A percentile compares a stretch with the other conserved stretches of the same genome.
phyloP scores from a whole-genome alignment of 169 alveolate species.

The Babesia ovata region DNA sequence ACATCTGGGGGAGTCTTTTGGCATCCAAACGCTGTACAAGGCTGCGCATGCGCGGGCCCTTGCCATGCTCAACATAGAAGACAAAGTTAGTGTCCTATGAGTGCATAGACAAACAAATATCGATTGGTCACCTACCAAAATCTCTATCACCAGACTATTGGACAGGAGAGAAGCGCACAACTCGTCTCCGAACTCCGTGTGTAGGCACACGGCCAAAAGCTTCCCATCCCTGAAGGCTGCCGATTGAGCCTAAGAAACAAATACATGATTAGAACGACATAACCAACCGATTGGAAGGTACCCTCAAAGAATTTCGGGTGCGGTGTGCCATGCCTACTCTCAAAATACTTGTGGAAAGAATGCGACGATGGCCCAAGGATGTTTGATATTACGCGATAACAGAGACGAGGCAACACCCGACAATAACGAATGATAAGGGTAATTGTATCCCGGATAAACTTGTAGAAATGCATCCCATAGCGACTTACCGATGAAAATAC shows the following conservation, averaged over 20 bases:
- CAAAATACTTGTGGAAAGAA: conserved; percentile 18
- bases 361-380: conserved; percentile 12
- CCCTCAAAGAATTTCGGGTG: conserved; percentile 65
- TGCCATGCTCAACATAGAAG: conserved; percentile 37
- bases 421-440: background rate
- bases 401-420: background rate
- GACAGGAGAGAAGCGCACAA: conserved; percentile 29
- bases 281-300: conserved; percentile 46
- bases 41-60: conserved; percentile 52
- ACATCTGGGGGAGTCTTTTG: conserved; percentile 37
- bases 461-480: background rate
- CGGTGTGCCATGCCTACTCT: conserved; percentile 31
- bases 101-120: background rate
- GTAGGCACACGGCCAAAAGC: conserved; percentile 45
- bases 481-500: background rate
- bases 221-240: conserved; percentile 43
- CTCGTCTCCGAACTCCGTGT: conserved; percentile 11
- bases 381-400: background rate
- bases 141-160: conserved; percentile 37
- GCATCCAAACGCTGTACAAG: conserved; percentile 20
- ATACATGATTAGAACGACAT: background rate
- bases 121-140: conserved; percentile 24
- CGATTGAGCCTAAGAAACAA: conserved; percentile 14
- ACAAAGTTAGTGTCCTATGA: conserved; percentile 51
- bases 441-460: background rate